phyloP scores from a whole-genome alignment of 2,329 filamentous ascomycete species.

The Xylariaceae sp. region DNA sequence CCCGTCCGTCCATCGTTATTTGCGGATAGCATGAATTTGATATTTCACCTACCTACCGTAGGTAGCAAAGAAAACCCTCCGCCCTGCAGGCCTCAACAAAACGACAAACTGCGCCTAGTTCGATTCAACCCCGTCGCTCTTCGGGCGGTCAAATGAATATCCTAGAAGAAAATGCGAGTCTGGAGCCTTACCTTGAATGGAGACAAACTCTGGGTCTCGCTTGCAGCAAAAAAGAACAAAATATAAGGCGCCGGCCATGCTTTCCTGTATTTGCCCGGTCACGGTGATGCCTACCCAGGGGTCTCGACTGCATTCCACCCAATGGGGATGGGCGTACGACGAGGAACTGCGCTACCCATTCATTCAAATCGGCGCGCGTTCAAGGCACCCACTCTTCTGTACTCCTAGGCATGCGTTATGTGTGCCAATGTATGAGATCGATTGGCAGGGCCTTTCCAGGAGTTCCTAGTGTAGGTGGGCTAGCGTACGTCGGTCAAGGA shows the following conservation, averaged over 20 bases:
- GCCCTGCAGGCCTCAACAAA: slow-evolving; percentile 10
- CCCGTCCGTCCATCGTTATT: slow-evolving; percentile 6
- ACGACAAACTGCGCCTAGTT: neutral
- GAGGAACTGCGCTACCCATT: neutral
- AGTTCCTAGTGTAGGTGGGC: neutral
- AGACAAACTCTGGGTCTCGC: slow-evolving; percentile 5
- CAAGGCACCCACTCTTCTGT: too few species aligned
- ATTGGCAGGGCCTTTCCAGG: neutral
- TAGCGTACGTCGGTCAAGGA: neutral
- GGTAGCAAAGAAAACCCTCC: neutral
- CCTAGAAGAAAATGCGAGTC: neutral
- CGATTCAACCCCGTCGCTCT: neutral
- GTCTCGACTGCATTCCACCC: neutral
- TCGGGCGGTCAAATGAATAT: neutral
- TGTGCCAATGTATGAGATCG: neutral
- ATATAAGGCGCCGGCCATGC: neutral
- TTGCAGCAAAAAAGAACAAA: neutral
- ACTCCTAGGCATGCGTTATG: too few species aligned
- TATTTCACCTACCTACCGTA: neutral
- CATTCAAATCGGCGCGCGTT: neutral
- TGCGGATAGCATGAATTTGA: slow-evolving; percentile 9
- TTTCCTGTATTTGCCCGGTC: slow-evolving; percentile 1
- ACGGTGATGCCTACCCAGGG: neutral
- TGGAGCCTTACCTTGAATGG: neutral
- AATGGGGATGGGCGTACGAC: neutral